These are phyloP conservation scores for Candida wancherniae DNA, from an alignment of 805 yeast species.

Conservation along the genomic window DNA sequence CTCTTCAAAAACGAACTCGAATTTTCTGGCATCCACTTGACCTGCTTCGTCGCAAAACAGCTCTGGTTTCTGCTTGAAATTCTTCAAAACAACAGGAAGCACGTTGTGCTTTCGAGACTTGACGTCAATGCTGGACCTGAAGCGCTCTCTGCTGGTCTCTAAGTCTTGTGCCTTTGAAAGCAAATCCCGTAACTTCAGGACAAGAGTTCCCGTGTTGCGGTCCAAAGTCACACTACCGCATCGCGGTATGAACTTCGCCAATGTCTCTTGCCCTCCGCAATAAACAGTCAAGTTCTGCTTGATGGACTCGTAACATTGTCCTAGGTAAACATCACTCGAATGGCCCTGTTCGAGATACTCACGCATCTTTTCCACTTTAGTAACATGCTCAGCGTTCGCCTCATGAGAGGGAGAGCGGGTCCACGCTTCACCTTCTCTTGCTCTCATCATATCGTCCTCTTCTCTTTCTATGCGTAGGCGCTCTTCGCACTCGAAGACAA, in stretches of 20 bases:
- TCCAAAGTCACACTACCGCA: slow-evolving; percentile 32
- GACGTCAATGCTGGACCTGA: slow-evolving; percentile 38
- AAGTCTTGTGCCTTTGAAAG: slow-evolving; percentile 27
- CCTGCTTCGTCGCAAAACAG: slow-evolving; percentile 16
- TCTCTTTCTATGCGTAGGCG: slow-evolving; percentile 45
- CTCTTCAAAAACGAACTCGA: slow-evolving; percentile 35
- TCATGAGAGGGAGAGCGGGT: slow-evolving; percentile 41
- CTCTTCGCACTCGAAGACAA: slow-evolving; percentile 44
- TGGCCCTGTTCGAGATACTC: slow-evolving; percentile 53
- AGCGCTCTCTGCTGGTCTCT: slow-evolving; percentile 34
- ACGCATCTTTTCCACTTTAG: slow-evolving; percentile 41
- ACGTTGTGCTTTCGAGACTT: slow-evolving; percentile 46
- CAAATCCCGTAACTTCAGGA: slow-evolving; percentile 34
- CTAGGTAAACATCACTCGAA: slow-evolving; percentile 55
- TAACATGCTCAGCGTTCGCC: slow-evolving; percentile 37
- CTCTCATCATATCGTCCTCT: slow-evolving; percentile 51
- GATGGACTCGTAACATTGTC: slow-evolving; percentile 43
- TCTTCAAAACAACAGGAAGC: slow-evolving; percentile 49
- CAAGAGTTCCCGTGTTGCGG: slow-evolving; percentile 24
- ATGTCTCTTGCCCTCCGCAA: slow-evolving; percentile 33
- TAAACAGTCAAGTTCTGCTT: slow-evolving; percentile 42
- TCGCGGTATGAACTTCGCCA: slow-evolving; percentile 37
- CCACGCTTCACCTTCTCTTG: slow-evolving; percentile 57
- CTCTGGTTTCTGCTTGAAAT: slow-evolving; percentile 30
- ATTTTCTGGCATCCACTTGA: slow-evolving; percentile 23